Percentiles rank a stretch among this genome's conserved stretches.
Evolutionary conservation across 2,329 filamentous ascomycete species (phyloP).

Genomic region (Zopfia rhizophila): DNA sequence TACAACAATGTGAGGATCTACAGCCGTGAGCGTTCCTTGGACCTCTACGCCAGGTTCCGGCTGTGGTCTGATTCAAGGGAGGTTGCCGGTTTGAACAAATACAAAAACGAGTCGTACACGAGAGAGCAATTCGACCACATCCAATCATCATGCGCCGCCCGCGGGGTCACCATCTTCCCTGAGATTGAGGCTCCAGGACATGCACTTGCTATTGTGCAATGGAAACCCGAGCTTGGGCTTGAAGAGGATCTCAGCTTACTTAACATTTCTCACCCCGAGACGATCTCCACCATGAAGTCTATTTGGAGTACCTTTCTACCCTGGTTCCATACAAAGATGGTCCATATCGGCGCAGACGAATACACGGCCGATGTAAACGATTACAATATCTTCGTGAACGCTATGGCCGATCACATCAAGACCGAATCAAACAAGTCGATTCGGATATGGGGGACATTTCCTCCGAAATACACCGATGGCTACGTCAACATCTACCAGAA

Average conservation of each 20-base stretch:
- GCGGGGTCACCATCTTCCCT: slow-evolving; percentile 33
- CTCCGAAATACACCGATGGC: slow-evolving; percentile 39
- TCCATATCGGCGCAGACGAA: slow-evolving; percentile 37
- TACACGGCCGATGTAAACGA: slow-evolving; percentile 28
- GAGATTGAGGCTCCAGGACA: slow-evolving; percentile 37
- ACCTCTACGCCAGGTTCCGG: slow-evolving; percentile 67
- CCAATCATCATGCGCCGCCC: slow-evolving; percentile 27
- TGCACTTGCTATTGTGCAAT: slow-evolving; percentile 31
- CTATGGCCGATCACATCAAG: slow-evolving; percentile 25
- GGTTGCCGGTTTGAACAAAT: slow-evolving; percentile 61
- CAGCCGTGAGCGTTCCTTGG: slow-evolving; percentile 57
- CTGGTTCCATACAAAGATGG: slow-evolving; percentile 33
- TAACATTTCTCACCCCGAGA: slow-evolving; percentile 31
- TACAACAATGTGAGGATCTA: slow-evolving; percentile 58
- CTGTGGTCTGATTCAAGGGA: slow-evolving; percentile 61
- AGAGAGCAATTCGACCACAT: slow-evolving; percentile 30
- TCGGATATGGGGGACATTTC: slow-evolving; percentile 48
- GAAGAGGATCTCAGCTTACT: slow-evolving; percentile 42
- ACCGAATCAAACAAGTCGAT: slow-evolving; percentile 20
- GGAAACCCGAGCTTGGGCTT: slow-evolving; percentile 36
- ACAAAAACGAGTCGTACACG: slow-evolving; percentile 43
- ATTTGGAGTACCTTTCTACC: slow-evolving; percentile 33
- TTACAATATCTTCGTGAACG: slow-evolving; percentile 35
- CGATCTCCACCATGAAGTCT: slow-evolving; percentile 30
- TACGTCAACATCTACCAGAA: slow-evolving; percentile 44